phyloP scores from a whole-genome alignment of 1,139 yeast genomes.

The Trichomonascaceae sp. region DNA sequence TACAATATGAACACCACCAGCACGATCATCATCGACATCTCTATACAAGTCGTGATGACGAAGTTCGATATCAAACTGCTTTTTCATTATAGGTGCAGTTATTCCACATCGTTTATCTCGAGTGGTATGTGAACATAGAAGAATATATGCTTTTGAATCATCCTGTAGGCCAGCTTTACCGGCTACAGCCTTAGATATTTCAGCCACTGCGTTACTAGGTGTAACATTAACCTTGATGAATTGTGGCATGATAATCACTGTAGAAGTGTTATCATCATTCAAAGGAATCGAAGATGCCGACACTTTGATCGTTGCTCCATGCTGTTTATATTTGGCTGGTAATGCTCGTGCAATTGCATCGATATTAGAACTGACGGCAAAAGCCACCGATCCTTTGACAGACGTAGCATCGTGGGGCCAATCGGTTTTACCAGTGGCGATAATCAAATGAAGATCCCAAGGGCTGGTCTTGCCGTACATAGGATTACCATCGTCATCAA shows the following conservation, averaged over 20 bases:
- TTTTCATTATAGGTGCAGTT: constrained; percentile 88
- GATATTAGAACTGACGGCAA: constrained; percentile 31
- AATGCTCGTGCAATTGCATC: constrained; percentile 1
- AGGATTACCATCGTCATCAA: constrained; percentile 43
- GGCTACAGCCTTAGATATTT: constrained; percentile 6
- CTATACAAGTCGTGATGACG: constrained; percentile 65
- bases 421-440: constrained; percentile 78
- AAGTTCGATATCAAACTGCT: constrained; percentile 66
- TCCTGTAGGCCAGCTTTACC: constrained; percentile 8
- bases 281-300: constrained; percentile 31
- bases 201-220: constrained; percentile 37
- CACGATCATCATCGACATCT: constrained; percentile 57
- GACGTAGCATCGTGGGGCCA: constrained; percentile 77
- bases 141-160: constrained; percentile 49
- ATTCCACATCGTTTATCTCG: constrained; percentile 92
- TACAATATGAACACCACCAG: constrained; percentile 65
- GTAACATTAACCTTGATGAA: constrained; percentile 65
- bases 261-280: constrained; percentile 18
- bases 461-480: constrained; percentile 70
- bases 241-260: constrained; percentile 62
- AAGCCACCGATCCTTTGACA: constrained; percentile 46
- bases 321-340: constrained; percentile 6
- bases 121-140: constrained; percentile 82
- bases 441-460: constrained; percentile 62
- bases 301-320: constrained; percentile 27